Base-by-base conservation (phyloP, 2,329 filamentous ascomycete species). In the Pochonia chlamydosporia region DNA sequence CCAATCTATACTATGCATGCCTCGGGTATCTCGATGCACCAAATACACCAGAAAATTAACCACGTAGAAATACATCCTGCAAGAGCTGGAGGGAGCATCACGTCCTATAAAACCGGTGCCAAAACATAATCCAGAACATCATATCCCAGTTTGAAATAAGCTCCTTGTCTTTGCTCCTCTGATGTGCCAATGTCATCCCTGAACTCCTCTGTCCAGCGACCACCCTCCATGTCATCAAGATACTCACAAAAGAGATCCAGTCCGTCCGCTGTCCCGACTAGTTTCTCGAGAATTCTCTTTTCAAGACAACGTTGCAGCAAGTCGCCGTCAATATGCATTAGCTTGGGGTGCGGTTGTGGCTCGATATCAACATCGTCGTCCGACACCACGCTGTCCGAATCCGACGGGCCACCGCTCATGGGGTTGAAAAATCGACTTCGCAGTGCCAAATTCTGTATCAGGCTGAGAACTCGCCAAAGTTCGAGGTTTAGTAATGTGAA, bases 381-480 rank as follows among this genome's bases (percentile, higher is more conserved):
- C 20, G 61, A 43, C 18, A 58, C 54, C 35, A 49, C 36, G n/a
- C 52, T 57, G 30, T 37, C 46, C 6, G 39, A 33, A 28, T 43
- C 40, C 9, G 46, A 47, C 16, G 26, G 11, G 26, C 21, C 23
- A 6, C 9, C 30, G 4, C 25, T 21, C 24, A 40, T 5, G 10
- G 78, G 75, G 49, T 73, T 81, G 11, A 82, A 63, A 3, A 59
- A 53, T 6, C 63, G 57, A 23, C 73, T 76, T 23, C 65, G 62
- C 40, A 74, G 63, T 24, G 79, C 81, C 41, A 95, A 62, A 49
- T 85, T 84, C 58, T 95, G 84, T 2, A 96, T 61, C 52, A 92
- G 81, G 48, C 77, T 76, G 5, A 97, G 72, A 4, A 95, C 71
- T 6, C 75, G 74, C 79, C 85, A 87, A 7, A 84, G 76, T 2